Percentiles rank a stretch among this genome's conserved stretches.
Conservation (phyloP, 805 yeast species). For the Barnettozyma sucrosica region DNA sequence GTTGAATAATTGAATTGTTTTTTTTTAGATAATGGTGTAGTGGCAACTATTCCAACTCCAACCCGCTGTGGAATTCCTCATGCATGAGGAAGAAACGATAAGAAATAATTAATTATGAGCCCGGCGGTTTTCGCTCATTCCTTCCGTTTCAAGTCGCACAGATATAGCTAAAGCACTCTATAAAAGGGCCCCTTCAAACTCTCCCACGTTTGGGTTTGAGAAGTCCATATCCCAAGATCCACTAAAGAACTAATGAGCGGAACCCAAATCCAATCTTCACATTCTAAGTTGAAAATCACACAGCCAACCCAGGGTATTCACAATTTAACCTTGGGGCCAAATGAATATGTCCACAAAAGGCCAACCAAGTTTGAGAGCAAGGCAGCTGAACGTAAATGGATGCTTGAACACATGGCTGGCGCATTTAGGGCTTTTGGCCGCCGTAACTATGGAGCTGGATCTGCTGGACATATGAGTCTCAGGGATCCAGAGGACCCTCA, state of each 20-base stretch:
- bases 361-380: constrained; percentile 45
- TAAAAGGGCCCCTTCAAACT: too few relatives aligned
- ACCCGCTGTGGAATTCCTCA: too few relatives aligned
- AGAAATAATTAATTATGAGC: too few relatives aligned
- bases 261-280: not conserved
- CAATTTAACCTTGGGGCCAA: constrained; percentile 50
- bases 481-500: constrained; percentile 77
- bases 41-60: too few relatives aligned
- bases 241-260: too few relatives aligned
- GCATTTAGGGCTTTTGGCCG: constrained; percentile 82
- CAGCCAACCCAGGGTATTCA: constrained; percentile 44
- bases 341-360: constrained; percentile 40
- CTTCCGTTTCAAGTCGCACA: too few relatives aligned
- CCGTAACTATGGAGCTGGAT: constrained; percentile 68
- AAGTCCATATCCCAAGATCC: too few relatives aligned
- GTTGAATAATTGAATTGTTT: not conserved
- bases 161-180: not conserved
- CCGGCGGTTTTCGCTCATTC: too few relatives aligned
- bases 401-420: constrained; percentile 73
- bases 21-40: too few relatives aligned
- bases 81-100: too few relatives aligned
- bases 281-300: not conserved
- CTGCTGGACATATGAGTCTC: constrained; percentile 82
- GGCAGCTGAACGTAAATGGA: constrained; percentile 45
- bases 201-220: too few relatives aligned